phyloP scores from a whole-genome alignment of 2,329 filamentous ascomycete genomes.

The Nakataea oryzae region DNA sequence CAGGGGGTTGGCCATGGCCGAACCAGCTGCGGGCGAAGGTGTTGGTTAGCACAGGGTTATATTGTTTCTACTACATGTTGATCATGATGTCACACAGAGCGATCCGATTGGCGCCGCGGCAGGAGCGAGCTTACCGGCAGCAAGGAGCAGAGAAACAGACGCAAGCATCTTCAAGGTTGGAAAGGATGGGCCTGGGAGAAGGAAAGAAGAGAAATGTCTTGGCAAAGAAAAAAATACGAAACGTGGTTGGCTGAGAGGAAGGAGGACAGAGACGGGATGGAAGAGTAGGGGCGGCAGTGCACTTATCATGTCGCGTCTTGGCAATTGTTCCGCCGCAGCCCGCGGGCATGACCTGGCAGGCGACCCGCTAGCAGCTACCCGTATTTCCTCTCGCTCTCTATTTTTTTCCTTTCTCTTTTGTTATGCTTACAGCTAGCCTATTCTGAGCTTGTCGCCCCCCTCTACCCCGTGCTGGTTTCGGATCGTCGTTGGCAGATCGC shows the following conservation, averaged over 20 bases:
- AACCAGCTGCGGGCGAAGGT: neutral
- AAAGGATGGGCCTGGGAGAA: neutral
- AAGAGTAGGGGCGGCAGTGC: neutral
- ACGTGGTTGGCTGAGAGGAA: neutral
- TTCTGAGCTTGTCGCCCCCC: too few relatives aligned
- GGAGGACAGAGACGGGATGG: neutral
- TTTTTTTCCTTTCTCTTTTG: too few relatives aligned
- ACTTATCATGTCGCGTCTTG: neutral
- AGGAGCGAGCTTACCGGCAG: neutral
- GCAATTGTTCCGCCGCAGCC: neutral
- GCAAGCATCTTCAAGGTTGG: neutral
- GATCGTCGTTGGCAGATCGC: neutral
- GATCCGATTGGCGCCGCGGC: neutral
- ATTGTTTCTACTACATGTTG: too few relatives aligned
- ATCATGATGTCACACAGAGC: too few relatives aligned
- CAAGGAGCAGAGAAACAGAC: neutral
- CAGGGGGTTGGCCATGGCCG: neutral
- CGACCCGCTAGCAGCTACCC: too few relatives aligned
- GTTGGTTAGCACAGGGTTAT: neutral
- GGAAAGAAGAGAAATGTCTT: neutral
- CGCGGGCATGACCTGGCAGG: neutral
- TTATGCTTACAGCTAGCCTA: too few relatives aligned
- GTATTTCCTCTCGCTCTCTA: too few relatives aligned
- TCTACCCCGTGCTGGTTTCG: neutral
- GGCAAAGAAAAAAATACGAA: neutral